These are phyloP conservation scores for Neofusicoccum umdonicola DNA, from an alignment of 2,329 filamentous ascomycete species.

Conservation along the genomic window DNA sequence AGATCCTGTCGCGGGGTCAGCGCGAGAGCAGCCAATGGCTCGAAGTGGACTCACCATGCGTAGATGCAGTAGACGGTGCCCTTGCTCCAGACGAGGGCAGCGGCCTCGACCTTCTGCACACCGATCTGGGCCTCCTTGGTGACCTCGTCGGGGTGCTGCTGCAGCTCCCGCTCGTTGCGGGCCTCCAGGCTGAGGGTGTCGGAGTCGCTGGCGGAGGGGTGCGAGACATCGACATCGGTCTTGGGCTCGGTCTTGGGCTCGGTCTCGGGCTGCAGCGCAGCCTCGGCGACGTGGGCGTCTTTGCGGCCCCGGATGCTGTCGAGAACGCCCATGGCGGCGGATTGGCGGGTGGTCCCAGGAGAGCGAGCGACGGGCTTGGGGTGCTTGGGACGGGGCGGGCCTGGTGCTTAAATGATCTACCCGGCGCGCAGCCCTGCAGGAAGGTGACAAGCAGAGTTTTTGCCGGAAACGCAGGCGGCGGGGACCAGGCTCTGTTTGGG, in stretches of 20 bases:
- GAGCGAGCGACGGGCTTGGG: not conserved
- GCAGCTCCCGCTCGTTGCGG: constrained; percentile 30
- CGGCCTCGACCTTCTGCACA: constrained; percentile 40
- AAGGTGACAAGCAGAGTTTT: not conserved
- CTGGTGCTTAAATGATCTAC: constrained; percentile 1
- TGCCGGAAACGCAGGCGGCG: not conserved
- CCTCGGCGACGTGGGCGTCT: constrained; percentile 1
- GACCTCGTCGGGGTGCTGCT: constrained; percentile 28
- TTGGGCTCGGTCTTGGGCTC: not conserved
- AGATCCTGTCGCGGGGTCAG: constrained; percentile 37
- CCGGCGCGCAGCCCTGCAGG: not conserved
- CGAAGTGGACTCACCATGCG: constrained; percentile 30
- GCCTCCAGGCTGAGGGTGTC: constrained; percentile 30
- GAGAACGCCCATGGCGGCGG: constrained; percentile 7
- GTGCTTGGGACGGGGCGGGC: not conserved
- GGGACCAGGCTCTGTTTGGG: not conserved
- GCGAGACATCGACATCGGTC: constrained; percentile 8
- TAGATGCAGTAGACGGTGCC: constrained; percentile 38
- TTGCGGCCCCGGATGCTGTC: constrained; percentile 5
- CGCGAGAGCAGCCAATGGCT: too few relatives aligned
- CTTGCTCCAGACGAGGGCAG: constrained; percentile 41
- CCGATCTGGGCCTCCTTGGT: constrained; percentile 35
- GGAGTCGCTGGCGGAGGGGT: constrained; percentile 20
- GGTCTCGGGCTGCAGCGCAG: not conserved
- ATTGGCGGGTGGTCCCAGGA: not conserved